phyloP scores from a whole-genome alignment of 73 alveolate species.

The Stentor roeselii region DNA sequence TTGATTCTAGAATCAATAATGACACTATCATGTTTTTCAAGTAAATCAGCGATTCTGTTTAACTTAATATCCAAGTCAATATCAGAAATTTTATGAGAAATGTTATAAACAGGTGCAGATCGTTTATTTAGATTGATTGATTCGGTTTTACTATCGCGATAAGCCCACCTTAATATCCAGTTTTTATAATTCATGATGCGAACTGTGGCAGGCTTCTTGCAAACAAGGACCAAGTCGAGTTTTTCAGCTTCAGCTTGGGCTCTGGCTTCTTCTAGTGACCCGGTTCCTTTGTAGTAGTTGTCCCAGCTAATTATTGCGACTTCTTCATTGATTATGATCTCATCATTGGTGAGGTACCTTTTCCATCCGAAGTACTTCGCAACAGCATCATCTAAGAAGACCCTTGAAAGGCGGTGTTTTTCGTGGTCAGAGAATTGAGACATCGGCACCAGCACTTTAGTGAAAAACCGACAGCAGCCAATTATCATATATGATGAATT shows the following conservation, averaged over 20 bases:
- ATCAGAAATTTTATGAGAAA: neutral
- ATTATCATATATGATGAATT: no score
- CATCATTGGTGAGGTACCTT: neutral
- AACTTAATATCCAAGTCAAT: neutral
- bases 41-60: neutral
- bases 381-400: neutral
- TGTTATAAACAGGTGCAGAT: neutral
- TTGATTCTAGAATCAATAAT: neutral
- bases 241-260: neutral
- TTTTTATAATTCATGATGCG: neutral
- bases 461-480: no score
- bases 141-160: neutral
- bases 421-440: neutral
- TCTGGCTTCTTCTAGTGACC: neutral
- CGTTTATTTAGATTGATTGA: neutral
- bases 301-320: neutral
- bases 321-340: neutral
- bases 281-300: neutral
- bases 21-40: neutral
- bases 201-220: neutral
- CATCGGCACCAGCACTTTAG: no score
- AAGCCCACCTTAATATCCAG: neutral
- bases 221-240: neutral
- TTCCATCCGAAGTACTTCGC: neutral
- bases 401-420: neutral